phyloP scores from a whole-genome alignment of 257 asterid species.

The Echium plantagineum region DNA sequence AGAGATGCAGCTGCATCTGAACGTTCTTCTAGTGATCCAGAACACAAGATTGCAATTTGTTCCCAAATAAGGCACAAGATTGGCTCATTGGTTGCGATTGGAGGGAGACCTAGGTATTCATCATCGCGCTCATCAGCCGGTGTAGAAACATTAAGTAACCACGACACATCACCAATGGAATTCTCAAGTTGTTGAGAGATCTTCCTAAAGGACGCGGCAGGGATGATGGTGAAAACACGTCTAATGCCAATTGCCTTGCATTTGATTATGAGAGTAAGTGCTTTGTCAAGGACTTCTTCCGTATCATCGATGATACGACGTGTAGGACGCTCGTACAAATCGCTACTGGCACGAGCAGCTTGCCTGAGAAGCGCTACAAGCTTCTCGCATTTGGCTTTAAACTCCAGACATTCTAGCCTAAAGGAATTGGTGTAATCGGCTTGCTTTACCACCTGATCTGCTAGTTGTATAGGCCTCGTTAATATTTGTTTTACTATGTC shows the following conservation, averaged over 20 bases:
- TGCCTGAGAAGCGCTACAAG: slow-evolving; percentile 15
- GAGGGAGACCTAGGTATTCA: slow-evolving; percentile 22
- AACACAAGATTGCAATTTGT: slow-evolving; percentile 19
- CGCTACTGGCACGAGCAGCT: slow-evolving; percentile 20
- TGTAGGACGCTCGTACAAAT: slow-evolving; percentile 19
- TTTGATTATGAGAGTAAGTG: slow-evolving; percentile 15
- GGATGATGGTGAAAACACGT: slow-evolving; percentile 19
- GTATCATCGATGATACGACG: slow-evolving; percentile 22
- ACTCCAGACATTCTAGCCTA: slow-evolving; percentile 13
- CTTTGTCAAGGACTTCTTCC: slow-evolving; percentile 18
- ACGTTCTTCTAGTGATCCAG: slow-evolving; percentile 15
- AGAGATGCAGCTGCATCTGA: slow-evolving; percentile 16
- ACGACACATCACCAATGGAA: slow-evolving; percentile 22
- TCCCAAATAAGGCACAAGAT: slow-evolving; percentile 20
- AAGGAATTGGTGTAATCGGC: slow-evolving; percentile 13
- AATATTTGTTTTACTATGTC: slow-evolving; percentile 21
- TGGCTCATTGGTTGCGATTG: slow-evolving; percentile 20
- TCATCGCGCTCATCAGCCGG: slow-evolving; percentile 19
- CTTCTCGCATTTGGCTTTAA: slow-evolving; percentile 21
- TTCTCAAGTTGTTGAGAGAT: slow-evolving; percentile 21
- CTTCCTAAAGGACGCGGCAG: slow-evolving; percentile 13
- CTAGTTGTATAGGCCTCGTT: slow-evolving; percentile 20
- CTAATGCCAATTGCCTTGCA: slow-evolving; percentile 16
- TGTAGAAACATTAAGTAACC: slow-evolving; percentile 17
- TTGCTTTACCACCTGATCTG: slow-evolving; percentile 17